Percentiles rank a stretch among this genome's conserved stretches.
phyloP scores from a whole-genome alignment of 208 protist species.

The Trichomonas vaginalis region DNA sequence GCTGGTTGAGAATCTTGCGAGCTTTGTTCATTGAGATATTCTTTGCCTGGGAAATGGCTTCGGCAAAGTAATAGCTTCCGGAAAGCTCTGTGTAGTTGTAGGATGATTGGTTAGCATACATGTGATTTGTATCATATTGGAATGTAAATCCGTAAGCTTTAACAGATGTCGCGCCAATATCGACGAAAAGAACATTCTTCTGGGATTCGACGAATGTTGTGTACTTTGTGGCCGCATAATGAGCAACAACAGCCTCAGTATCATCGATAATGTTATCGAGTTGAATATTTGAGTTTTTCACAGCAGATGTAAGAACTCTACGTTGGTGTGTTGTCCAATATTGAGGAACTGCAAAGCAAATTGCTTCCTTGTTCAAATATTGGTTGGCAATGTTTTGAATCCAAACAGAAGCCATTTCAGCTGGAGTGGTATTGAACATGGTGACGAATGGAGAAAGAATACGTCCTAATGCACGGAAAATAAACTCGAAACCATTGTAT shows the following conservation, averaged over 20 bases:
- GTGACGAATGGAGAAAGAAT: background rate
- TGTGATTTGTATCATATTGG: background rate
- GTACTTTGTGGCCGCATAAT: background rate
- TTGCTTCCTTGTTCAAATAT: background rate
- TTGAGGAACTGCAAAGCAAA: background rate
- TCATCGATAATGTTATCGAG: background rate
- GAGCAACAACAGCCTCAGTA: background rate
- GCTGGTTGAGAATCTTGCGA: too few species aligned
- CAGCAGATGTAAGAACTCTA: background rate
- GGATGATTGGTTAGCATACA: background rate
- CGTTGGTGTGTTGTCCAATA: background rate
- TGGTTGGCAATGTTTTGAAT: background rate
- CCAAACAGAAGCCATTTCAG: background rate
- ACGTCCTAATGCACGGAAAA: background rate
- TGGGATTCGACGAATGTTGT: background rate
- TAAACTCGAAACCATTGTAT: background rate
- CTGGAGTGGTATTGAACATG: background rate
- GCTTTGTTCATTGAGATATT: background rate
- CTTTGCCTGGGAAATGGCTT: background rate
- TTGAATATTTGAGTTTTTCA: background rate
- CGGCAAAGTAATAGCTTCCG: background rate
- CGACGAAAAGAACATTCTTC: background rate
- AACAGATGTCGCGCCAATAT: background rate
- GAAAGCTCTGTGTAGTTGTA: background rate
- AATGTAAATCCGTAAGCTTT: background rate